Base-by-base conservation (phyloP, 805 yeast genomes). In the Clavispora phyllophila region DNA sequence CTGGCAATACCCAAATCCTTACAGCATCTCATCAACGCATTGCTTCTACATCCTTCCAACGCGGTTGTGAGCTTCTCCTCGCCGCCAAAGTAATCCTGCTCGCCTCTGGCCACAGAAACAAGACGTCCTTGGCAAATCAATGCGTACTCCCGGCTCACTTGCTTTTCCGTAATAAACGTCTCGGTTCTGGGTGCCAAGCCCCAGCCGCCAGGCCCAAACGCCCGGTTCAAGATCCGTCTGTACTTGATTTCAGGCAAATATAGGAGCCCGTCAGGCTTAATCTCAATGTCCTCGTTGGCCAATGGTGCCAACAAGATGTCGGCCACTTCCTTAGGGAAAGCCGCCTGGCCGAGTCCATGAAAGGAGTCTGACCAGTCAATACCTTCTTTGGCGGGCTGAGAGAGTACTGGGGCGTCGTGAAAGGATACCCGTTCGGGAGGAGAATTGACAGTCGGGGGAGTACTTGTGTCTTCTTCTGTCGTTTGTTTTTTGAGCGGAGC, bases 171-270 rank as follows among this genome's bases (percentile, higher is more conserved):
- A 25, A 93, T 79, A 41, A 79, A 69, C 0, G 96, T 84, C 50
- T 86, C 91, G 0, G 95, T 81, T 43, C 99, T 71, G 9, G 99
- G 98, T 0, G 95, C 96, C 43, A 93, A 70, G 0, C 98, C 98
- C 99, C 99, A 93, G 2, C 95, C 97, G 22, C 99, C 99, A 6
- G 99, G 96, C 3, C 99, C 99, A 70, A 93, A 91, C 0, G 98
- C 95, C 29, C 74, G 73, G 64, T 91, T 91, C 51, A 93, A 65
- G 18, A 90, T 83, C 36, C 99, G 76, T 50, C 99, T 78, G 60
- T 93, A 93, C 60, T 91, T 91, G 65, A 93, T 93, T 61, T 93
- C 99, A 0, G 99, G 99, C 36, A 93, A 68, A 56, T 87, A 93
- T 7, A 93, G 63, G 39, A 93, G 68, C 13, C 98, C 98, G 61